These are phyloP conservation scores for Aspergillus nomiae DNA, from an alignment of 2,329 filamentous ascomycete genomes.

Conservation along the genomic window DNA sequence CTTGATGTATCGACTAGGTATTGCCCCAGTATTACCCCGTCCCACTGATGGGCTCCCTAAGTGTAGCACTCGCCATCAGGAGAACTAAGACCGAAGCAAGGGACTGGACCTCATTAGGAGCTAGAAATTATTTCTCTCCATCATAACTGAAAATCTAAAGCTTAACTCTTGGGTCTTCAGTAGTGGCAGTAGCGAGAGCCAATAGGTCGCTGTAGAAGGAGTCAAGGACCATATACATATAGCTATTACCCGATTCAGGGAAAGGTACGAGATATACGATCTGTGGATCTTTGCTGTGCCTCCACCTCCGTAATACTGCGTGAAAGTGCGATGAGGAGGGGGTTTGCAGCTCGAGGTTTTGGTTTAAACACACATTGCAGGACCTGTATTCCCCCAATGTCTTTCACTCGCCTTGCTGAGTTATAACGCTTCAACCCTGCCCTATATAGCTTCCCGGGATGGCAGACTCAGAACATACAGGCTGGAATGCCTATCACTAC, in stretches of 20 bases:
- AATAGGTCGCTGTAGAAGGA: neutral
- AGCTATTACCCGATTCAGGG: conserved; percentile 13
- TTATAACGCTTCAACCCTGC: neutral
- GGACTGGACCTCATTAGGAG: neutral
- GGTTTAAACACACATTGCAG: neutral
- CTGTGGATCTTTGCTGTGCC: neutral
- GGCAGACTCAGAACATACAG: conserved; percentile 2
- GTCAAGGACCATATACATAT: neutral
- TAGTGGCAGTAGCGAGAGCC: neutral
- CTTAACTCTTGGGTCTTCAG: neutral
- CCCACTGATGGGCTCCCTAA: neutral
- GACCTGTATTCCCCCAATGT: neutral
- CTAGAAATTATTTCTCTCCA: neutral
- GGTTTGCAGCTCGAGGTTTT: neutral
- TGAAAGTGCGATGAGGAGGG: neutral
- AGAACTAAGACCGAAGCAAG: neutral
- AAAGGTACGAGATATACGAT: conserved; percentile 23
- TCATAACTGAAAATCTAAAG: neutral
- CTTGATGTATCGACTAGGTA: neutral
- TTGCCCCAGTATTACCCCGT: neutral
- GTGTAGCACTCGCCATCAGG: neutral
- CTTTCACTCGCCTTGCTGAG: neutral
- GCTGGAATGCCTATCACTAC: conserved; percentile 24
- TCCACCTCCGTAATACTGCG: neutral
- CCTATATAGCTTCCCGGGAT: conserved; percentile 1